Percentiles rank a stretch among this genome's conserved stretches.
Evolutionary conservation across 1,284 basidiomycete species (phyloP).

Genomic region (Ceratobasidium sp.): DNA sequence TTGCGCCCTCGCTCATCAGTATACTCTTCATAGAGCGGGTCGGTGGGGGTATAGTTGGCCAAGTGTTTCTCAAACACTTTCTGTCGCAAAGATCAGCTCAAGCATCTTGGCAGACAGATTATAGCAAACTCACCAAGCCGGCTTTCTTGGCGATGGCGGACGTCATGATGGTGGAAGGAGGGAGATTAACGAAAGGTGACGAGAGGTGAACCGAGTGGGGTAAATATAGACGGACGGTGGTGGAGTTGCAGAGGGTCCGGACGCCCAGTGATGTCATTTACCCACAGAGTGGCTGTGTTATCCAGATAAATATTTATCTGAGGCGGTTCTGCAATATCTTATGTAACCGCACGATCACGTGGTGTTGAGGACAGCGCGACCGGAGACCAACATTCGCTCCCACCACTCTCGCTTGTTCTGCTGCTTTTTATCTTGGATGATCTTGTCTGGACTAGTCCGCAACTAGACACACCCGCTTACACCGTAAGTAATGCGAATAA

Average conservation of each 20-base stretch:
- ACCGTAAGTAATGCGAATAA: background rate
- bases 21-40: slow-evolving; percentile 86
- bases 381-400: slow-evolving; percentile 23
- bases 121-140: slow-evolving; percentile 45
- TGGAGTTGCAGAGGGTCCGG: slow-evolving; percentile 1
- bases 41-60: slow-evolving; percentile 75
- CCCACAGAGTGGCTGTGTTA: background rate
- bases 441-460: background rate
- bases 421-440: slow-evolving; percentile 31
- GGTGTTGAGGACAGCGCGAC: slow-evolving; percentile 36
- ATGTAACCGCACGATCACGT: slow-evolving; percentile 32
- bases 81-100: slow-evolving; percentile 17
- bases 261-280: slow-evolving; percentile 5
- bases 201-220: background rate
- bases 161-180: slow-evolving; percentile 21
- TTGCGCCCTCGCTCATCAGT: slow-evolving; percentile 75
- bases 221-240: slow-evolving; percentile 18
- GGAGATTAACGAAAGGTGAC: slow-evolving; percentile 10
- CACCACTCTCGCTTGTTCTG: background rate
- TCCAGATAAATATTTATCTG: too few relatives aligned
- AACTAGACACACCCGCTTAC: background rate
- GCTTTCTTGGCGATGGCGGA: slow-evolving; percentile 50
- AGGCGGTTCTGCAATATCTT: background rate
- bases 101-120: background rate
- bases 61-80: slow-evolving; percentile 74